These are phyloP conservation scores for Pythium periplocum DNA, from an alignment of 352 stramenopile species.

Conservation along the genomic window DNA sequence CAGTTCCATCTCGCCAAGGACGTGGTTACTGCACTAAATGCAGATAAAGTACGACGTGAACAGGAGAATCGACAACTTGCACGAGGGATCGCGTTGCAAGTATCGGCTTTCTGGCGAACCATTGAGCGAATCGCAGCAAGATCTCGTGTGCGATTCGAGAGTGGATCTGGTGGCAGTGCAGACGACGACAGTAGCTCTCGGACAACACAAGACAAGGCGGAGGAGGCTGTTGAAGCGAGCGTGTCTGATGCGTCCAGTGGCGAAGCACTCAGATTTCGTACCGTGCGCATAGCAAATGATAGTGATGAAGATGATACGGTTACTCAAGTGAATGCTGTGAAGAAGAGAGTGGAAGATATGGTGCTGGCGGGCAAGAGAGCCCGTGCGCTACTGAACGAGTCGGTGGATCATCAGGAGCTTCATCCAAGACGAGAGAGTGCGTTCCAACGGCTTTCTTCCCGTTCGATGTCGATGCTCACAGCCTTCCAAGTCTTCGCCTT, in stretches of 20 bases:
- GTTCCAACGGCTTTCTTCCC: conserved; percentile 13
- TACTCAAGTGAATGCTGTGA: not conserved
- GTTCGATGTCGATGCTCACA: conserved; percentile 33
- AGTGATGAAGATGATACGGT: too few relatives aligned
- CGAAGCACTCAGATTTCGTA: too few relatives aligned
- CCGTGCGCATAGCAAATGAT: too few relatives aligned
- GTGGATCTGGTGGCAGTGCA: not conserved
- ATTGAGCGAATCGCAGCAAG: conserved; percentile 81
- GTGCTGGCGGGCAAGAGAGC: conserved; percentile 28
- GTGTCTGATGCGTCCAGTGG: not conserved
- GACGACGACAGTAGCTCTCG: not conserved
- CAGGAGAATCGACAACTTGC: conserved; percentile 60
- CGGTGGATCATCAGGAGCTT: not conserved
- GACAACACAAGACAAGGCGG: not conserved
- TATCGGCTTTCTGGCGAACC: conserved; percentile 79
- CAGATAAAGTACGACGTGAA: conserved; percentile 60
- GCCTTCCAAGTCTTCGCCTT: conserved; percentile 74
- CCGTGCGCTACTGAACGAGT: conserved; percentile 4
- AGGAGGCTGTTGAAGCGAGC: not conserved
- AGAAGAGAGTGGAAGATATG: not conserved
- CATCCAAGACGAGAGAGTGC: conserved; percentile 3
- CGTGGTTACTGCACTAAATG: conserved; percentile 60
- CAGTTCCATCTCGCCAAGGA: conserved; percentile 59
- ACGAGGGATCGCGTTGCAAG: conserved; percentile 53
- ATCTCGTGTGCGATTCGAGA: conserved; percentile 67